A percentile compares a stretch with the other conserved stretches of the same genome.
These are phyloP conservation scores for Xylaria bambusicola DNA, from an alignment of 495 filamentous ascomycete species.

Conservation along the genomic window DNA sequence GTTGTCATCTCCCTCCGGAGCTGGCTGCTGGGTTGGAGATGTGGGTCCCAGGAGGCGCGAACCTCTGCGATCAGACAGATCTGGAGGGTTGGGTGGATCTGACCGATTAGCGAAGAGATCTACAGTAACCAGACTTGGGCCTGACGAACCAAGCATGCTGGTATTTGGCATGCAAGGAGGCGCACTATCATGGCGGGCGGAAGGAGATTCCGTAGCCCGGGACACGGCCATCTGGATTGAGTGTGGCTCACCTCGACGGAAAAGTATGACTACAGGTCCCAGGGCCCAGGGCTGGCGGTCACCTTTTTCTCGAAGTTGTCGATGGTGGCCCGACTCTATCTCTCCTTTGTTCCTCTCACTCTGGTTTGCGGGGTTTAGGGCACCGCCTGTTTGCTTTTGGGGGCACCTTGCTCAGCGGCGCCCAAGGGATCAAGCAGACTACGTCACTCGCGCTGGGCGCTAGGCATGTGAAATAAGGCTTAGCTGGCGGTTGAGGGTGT, in stretches of 20 bases:
- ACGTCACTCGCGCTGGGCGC: neutral
- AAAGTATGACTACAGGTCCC: neutral
- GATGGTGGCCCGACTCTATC: too few relatives aligned
- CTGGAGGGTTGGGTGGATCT: slow-evolving; percentile 15
- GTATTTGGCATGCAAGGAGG: slow-evolving; percentile 4
- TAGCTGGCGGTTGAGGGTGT: slow-evolving; percentile 1
- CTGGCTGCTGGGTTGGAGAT: slow-evolving; percentile 6
- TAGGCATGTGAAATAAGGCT: neutral
- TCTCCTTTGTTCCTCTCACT: too few relatives aligned
- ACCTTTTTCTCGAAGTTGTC: too few relatives aligned
- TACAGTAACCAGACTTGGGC: neutral
- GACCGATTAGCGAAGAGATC: slow-evolving; percentile 12
- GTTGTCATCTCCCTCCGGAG: neutral
- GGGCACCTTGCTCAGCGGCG: neutral
- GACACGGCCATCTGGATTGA: slow-evolving; percentile 7
- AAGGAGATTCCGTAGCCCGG: slow-evolving; percentile 4
- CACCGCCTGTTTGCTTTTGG: neutral
- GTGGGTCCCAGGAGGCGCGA: slow-evolving; percentile 4
- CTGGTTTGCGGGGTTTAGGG: slow-evolving; percentile 11
- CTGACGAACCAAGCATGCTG: neutral
- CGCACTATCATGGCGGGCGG: slow-evolving; percentile 2
- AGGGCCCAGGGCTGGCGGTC: neutral
- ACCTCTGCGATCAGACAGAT: slow-evolving; percentile 11
- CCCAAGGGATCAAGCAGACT: neutral
- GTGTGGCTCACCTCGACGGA: slow-evolving; percentile 5